A percentile compares a stretch with the other conserved stretches of the same genome.
Conservation (phyloP, 768 basidiomycete genomes). For the Mycena galopus region DNA sequence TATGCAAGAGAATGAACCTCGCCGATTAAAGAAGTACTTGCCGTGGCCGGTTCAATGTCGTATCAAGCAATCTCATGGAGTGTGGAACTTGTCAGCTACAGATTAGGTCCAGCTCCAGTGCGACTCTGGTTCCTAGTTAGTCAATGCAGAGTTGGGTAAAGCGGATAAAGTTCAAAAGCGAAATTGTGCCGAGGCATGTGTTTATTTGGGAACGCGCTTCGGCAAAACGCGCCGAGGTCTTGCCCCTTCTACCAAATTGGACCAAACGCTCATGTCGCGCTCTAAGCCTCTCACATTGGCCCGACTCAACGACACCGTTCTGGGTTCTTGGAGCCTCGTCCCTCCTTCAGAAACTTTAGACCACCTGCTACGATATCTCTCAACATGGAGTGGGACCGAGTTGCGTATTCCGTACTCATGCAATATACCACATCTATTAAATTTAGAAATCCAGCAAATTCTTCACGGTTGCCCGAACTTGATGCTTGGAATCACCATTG, state of each 20-base stretch:
- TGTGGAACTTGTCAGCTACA: too few relatives aligned
- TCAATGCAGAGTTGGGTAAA: too few relatives aligned
- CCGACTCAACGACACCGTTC: slow-evolving; percentile 70
- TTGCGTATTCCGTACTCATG: slow-evolving; percentile 56
- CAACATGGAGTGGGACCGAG: slow-evolving; percentile 92
- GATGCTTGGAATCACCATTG: background rate
- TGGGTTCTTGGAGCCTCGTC: slow-evolving; percentile 73
- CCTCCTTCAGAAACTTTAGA: slow-evolving; percentile 75
- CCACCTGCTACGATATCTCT: slow-evolving; percentile 81
- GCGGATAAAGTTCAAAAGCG: too few relatives aligned
- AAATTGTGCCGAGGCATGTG: background rate
- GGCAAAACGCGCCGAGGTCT: background rate
- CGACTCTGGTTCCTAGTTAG: too few relatives aligned
- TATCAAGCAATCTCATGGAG: too few relatives aligned
- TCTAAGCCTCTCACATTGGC: slow-evolving; percentile 44
- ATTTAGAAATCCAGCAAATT: slow-evolving; percentile 66
- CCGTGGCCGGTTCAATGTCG: background rate
- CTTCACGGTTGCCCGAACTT: slow-evolving; percentile 67
- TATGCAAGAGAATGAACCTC: background rate
- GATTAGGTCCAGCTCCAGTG: too few relatives aligned
- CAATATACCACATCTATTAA: slow-evolving; percentile 17
- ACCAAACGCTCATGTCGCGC: slow-evolving; percentile 23
- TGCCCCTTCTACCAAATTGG: background rate
- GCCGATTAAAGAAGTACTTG: background rate
- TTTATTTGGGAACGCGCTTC: background rate